phyloP scores from a whole-genome alignment of 192 early-diverging fungal genomes.

The Helicostylum pulchrum region DNA sequence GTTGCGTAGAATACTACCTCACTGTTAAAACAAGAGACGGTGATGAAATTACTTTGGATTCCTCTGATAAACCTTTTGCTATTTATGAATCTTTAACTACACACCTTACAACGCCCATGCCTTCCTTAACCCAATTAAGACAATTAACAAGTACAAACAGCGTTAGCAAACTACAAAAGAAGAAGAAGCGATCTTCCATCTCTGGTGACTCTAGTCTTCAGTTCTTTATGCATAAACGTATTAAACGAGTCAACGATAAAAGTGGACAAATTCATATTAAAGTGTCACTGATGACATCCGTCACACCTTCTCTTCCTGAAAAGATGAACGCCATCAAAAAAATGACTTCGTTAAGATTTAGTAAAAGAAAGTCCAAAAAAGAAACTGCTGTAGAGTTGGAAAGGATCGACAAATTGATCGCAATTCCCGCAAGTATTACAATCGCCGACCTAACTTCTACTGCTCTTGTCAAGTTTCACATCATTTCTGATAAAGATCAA shows the following conservation, averaged over 20 bases:
- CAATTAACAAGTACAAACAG: constrained; percentile 3
- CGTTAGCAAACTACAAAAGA: not conserved
- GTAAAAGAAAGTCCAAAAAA: constrained; percentile 14
- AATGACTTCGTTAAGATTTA: constrained; percentile 11
- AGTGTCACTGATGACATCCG: constrained; percentile 2
- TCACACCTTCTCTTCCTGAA: not conserved
- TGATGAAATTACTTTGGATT: constrained; percentile 36
- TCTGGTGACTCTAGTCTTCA: constrained; percentile 16
- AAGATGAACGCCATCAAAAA: constrained; percentile 7
- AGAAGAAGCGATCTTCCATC: not conserved
- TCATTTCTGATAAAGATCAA: constrained; percentile 39
- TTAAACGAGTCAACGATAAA: constrained; percentile 30
- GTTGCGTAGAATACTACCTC: constrained; percentile 42
- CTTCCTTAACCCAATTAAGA: constrained; percentile 36
- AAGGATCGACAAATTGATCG: constrained; percentile 35
- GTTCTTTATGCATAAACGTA: constrained; percentile 47
- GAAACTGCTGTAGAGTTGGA: not conserved
- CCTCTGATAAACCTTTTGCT: constrained; percentile 44
- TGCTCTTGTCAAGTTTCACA: constrained; percentile 43
- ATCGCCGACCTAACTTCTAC: constrained; percentile 40
- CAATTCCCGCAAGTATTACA: constrained; percentile 36
- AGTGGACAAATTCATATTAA: constrained; percentile 24
- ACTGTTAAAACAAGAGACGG: constrained; percentile 45
- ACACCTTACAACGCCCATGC: constrained; percentile 43
- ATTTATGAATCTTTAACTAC: constrained; percentile 47